phyloP scores from a whole-genome alignment of 2,329 filamentous ascomycete species.

The Juglanconis oblonga region DNA sequence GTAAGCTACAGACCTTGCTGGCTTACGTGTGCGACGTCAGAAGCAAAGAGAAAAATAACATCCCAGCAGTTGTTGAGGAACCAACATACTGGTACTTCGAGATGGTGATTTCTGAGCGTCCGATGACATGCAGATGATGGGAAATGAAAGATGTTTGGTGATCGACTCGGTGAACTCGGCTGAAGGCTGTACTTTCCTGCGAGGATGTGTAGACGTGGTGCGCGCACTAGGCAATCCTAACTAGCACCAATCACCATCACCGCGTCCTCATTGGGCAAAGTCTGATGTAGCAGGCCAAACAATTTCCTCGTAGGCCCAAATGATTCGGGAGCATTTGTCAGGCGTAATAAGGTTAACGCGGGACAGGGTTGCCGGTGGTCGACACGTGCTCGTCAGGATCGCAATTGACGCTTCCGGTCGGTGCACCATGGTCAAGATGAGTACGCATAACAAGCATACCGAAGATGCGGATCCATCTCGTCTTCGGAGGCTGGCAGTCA shows the following conservation, averaged over 20 bases:
- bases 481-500: too few relatives aligned
- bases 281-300: not conserved
- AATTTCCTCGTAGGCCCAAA: not conserved
- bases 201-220: not conserved
- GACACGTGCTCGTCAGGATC: too few relatives aligned
- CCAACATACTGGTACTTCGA: not conserved
- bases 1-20: not conserved
- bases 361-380: too few relatives aligned
- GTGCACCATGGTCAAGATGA: too few relatives aligned
- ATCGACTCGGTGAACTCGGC: not conserved
- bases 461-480: too few relatives aligned
- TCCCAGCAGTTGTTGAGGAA: not conserved
- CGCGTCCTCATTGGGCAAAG: not conserved
- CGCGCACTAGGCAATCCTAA: not conserved
- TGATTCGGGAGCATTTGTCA: not conserved
- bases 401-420: too few relatives aligned
- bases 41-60: not conserved
- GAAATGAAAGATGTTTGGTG: not conserved
- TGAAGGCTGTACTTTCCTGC: not conserved
- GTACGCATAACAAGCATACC: too few relatives aligned
- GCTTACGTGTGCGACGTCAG: not conserved
- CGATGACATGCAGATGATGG: not conserved
- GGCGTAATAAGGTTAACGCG: not conserved
- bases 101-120: not conserved
- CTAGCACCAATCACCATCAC: not conserved